Percentiles rank a stretch among this genome's conserved stretches.
phyloP scores from a whole-genome alignment of 441 rosid species.

The Omphalea diandra region DNA sequence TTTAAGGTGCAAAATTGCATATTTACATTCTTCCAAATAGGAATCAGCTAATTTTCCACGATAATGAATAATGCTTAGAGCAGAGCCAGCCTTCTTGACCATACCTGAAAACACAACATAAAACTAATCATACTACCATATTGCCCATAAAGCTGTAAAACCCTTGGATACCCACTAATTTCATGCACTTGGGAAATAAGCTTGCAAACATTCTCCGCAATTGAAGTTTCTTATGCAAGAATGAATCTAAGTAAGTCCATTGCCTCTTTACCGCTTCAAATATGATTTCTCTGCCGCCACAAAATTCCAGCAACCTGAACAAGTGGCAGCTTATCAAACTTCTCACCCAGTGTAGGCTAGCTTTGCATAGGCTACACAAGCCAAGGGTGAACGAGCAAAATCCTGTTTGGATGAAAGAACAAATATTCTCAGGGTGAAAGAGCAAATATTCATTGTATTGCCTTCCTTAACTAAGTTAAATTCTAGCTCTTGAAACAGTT shows the following conservation, averaged over 20 bases:
- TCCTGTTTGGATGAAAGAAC: not conserved
- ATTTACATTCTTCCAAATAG: constrained; percentile 54
- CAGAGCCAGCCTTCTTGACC: constrained; percentile 61
- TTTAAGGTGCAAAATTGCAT: constrained; percentile 71
- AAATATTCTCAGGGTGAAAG: too few relatives aligned
- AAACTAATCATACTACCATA: constrained; percentile 9
- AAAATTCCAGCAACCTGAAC: not conserved
- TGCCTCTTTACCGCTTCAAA: too few relatives aligned
- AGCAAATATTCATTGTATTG: too few relatives aligned
- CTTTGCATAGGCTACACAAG: too few relatives aligned
- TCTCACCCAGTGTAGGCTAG: too few relatives aligned
- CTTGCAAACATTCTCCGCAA: constrained; percentile 7
- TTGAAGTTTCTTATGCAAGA: not conserved
- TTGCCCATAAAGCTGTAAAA: not conserved
- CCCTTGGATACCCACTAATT: not conserved
- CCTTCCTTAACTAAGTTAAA: too few relatives aligned
- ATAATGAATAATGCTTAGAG: constrained; percentile 70
- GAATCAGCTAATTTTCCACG: constrained; percentile 62
- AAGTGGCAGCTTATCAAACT: constrained; percentile 1
- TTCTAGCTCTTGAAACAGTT: too few relatives aligned
- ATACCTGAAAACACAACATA: constrained; percentile 51
- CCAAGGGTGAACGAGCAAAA: not conserved
- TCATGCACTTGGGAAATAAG: not conserved
- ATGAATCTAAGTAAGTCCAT: not conserved
- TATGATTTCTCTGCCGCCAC: too few relatives aligned